Base-by-base conservation (phyloP, 345 rosid genomes). In the Rhizophora apiculata region DNA sequence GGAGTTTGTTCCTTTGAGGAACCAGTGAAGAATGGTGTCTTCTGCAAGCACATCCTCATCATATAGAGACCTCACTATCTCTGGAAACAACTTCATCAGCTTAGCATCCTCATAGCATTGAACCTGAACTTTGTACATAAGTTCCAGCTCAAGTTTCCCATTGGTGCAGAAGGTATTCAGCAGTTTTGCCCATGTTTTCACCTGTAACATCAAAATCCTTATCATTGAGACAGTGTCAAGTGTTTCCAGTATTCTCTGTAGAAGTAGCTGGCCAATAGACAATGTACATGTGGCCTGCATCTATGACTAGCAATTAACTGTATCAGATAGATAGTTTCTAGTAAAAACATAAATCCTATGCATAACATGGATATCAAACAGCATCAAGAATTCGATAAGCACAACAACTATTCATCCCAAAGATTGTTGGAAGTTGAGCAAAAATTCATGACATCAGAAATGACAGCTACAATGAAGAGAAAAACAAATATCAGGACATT, bases 91-190 rank as follows among this genome's bases (percentile, higher is more conserved):
- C 81, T 96, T 96, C 98, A 92, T 86, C 75, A 96, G 89, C 82
- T 96, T 96, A 11, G 98, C 92, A 75, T 95, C 99, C 82, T 92
- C 99, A 37, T 96, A 92, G 79, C 96, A 96, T 74, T 96, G 99
- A 93, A 91, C 84, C 81, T 96, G 99, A 49, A 92, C 95, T 76
- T 96, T 92, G 82, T 96, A 96, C 68, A 92, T 72, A 36, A 96
- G 93, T 73, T 96, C 99, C 79, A 96, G 85, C 90, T 92, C 89
- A 60, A 92, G 90, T 76, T 88, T 96, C 54, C 93, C 92, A 49
- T 71, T 90, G 73, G 87, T 89, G 76, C 99, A 96, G 82, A 92
- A 87, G 5, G 87, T 69, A 79, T 92, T 86, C 63, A 96, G 77
- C 69, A 96, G 89, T 29, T 81, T 37, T 30, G 98, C 97, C 98